Base-by-base conservation (phyloP, 179 eudicot species). In the Kewa caespitosa region DNA sequence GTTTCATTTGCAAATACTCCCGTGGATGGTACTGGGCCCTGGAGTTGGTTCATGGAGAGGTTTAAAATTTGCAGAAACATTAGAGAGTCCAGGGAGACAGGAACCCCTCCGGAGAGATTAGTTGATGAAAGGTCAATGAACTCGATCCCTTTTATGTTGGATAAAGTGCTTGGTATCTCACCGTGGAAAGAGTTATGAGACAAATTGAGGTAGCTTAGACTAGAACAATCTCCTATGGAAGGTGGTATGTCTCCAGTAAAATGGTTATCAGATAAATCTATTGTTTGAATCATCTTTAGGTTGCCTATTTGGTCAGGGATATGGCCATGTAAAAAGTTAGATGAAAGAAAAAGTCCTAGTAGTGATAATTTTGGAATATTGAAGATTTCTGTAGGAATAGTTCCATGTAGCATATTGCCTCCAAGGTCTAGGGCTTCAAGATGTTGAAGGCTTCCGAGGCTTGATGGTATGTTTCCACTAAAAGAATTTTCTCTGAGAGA, bases 241-340 rank as follows among this genome's bases (percentile, higher is more conserved):
- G 57, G 11, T 12, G 78, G 78, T 38, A 78, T 81, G 59, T 67
- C 48, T 10, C 81, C 75, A 18, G 74, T 66, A 4, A 77, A 33
- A 11, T 27, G 48, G 42, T 77, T 81, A 61, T 39, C 28, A 25
- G 81, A 72, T 27, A 79, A 34, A 69, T 79, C 78, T 46, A 79
- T 28, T 23, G 31, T 75, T 68, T 69, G 65, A 18, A 79, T 69
- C 73, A 73, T 72, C 55, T 68, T 55, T 11, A 81, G 75, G 6
- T 62, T 76, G 36, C 84, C 77, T 27, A 81, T 67, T 68, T 78
- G 77, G 23, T 33, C 38, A 65, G 84, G 81, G 25, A 81, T 59
- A 31, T 65, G 33, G 17, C 84, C 84, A 57, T 11, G 27, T 59
- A 77, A 74, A 9, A 43, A 38, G 66, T 81, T 79, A n/a, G 30